These are phyloP conservation scores for Pachysandra terminalis DNA, from an alignment of 164 flowering plant genomes.

Conservation along the genomic window DNA sequence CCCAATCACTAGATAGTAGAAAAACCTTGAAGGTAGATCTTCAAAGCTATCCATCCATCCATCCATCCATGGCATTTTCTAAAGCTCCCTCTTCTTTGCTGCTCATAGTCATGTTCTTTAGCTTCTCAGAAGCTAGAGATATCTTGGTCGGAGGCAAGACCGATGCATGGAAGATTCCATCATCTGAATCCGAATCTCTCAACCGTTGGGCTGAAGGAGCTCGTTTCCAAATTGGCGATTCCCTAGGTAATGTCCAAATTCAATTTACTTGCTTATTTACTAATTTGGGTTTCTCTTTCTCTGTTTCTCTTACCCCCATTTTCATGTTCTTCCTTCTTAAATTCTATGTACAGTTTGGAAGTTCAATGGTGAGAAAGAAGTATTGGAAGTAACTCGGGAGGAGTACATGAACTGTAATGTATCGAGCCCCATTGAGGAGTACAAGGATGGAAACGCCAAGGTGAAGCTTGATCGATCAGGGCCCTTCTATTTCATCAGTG, in stretches of 20 bases:
- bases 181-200: slow-evolving; percentile 42
- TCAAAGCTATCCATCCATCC: not conserved
- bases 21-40: not conserved
- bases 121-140: slow-evolving; percentile 32
- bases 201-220: slow-evolving; percentile 45
- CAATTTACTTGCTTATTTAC: too few species aligned
- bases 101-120: slow-evolving; percentile 19
- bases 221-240: slow-evolving; percentile 47
- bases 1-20: not conserved
- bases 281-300: not conserved
- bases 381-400: slow-evolving; percentile 38
- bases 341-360: slow-evolving; percentile 55
- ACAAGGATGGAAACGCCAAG: slow-evolving; percentile 44
- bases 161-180: slow-evolving; percentile 49
- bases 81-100: slow-evolving; percentile 10
- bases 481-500: slow-evolving; percentile 54
- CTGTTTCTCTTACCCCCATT: not conserved
- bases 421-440: slow-evolving; percentile 33
- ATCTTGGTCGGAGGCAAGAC: slow-evolving; percentile 43
- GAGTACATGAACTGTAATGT: slow-evolving; percentile 30
- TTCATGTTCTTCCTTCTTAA: too few species aligned
- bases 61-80: slow-evolving; percentile 14
- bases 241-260: slow-evolving; percentile 33
- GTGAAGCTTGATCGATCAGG: slow-evolving; percentile 43
- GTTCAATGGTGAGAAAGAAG: slow-evolving; percentile 35